Evolutionary conservation across 148 eudicot genomes (phyloP).

Genomic region (Talinum fruticosum): DNA sequence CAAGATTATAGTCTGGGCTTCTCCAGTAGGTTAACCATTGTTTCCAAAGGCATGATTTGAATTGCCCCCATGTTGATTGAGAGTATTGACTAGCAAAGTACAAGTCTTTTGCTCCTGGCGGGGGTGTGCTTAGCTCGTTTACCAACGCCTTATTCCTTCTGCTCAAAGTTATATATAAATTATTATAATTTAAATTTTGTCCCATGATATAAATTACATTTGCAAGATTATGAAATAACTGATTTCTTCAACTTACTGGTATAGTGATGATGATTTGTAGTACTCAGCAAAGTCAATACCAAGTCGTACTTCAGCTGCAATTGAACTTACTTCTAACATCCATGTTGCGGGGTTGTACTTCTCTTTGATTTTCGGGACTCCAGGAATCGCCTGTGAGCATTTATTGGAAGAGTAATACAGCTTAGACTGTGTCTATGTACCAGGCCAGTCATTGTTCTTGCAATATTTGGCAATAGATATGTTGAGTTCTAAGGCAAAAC

Average conservation of each 20-base stretch:
- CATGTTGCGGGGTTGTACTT: constrained; percentile 78
- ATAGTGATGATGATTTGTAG: constrained; percentile 51
- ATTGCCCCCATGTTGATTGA: constrained; percentile 57
- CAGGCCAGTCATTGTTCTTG: not conserved
- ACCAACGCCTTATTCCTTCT: constrained; percentile 62
- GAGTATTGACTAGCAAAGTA: constrained; percentile 48
- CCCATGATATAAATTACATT: not conserved
- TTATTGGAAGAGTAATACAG: not conserved
- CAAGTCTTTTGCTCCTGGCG: constrained; percentile 54
- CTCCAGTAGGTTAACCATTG: constrained; percentile 83
- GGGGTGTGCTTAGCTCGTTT: constrained; percentile 52
- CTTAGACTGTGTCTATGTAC: not conserved
- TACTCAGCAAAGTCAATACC: constrained; percentile 63
- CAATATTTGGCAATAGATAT: not conserved
- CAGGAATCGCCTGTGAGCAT: constrained; percentile 44
- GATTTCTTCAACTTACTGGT: constrained; percentile 43
- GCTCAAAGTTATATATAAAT: constrained; percentile 13
- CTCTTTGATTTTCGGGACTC: constrained; percentile 56
- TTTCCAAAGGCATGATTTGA: constrained; percentile 72
- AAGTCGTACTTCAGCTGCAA: constrained; percentile 55
- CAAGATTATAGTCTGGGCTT: constrained; percentile 70
- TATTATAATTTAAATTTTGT: not conserved
- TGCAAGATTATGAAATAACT: not conserved
- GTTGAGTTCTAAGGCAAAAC: not conserved
- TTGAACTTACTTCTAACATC: constrained; percentile 83